Conservation (phyloP, 73 alveolate genomes). For the Effrenium voratum region DNA sequence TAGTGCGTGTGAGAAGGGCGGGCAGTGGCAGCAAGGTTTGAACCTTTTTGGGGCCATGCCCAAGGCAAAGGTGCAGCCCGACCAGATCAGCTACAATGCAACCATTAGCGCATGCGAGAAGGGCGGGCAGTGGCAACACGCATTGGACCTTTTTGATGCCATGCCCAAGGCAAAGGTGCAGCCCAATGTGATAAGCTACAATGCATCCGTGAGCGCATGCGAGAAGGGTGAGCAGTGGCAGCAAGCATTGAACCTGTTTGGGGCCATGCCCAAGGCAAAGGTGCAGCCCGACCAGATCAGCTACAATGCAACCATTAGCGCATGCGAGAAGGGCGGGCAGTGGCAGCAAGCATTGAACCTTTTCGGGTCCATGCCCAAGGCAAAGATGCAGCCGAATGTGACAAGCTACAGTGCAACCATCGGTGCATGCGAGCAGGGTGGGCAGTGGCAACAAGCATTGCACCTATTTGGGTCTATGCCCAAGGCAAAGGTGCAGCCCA, state of each 20-base stretch:
- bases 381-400: conserved; percentile 1
- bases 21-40: background rate
- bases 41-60: background rate
- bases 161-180: background rate
- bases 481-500: background rate
- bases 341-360: conserved; percentile 16
- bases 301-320: too few relatives aligned
- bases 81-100: conserved; percentile 39
- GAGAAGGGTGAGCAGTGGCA: too few relatives aligned
- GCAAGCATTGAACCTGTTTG: too few relatives aligned
- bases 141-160: background rate
- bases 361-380: background rate
- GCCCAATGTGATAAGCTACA: conserved; percentile 25
- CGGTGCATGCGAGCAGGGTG: conserved; percentile 4
- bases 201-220: background rate
- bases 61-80: conserved; percentile 1
- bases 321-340: too few relatives aligned
- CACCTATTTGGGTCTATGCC: background rate
- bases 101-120: conserved; percentile 26
- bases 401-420: conserved; percentile 40
- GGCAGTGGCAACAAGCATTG: conserved; percentile 42
- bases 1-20: background rate
- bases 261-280: too few relatives aligned
- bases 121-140: conserved; percentile 43
- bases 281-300: too few relatives aligned